phyloP scores from a whole-genome alignment of 441 rosid species.

The Kokia cookei region DNA sequence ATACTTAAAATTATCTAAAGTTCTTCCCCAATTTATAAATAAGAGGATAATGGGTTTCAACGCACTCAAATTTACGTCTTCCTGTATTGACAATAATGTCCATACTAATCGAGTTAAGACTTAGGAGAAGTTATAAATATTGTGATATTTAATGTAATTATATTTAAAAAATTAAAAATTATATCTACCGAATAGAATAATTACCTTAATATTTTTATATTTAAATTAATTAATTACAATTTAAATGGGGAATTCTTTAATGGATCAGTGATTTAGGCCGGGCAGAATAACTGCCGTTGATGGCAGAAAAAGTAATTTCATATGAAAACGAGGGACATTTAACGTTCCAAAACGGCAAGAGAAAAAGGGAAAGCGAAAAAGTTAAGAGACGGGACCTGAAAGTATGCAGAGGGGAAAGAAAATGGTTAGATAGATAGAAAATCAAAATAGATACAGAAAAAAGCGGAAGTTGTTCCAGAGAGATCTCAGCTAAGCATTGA shows the following conservation, averaged over 20 bases:
- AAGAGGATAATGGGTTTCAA: too few species aligned
- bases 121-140: too few species aligned
- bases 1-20: too few species aligned
- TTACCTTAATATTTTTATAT: background rate
- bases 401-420: background rate
- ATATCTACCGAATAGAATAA: too few species aligned
- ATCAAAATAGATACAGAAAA: background rate
- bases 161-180: too few species aligned
- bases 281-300: constrained; percentile 3
- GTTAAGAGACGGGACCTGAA: background rate
- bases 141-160: too few species aligned
- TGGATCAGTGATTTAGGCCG: background rate
- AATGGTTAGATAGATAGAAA: background rate
- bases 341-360: background rate
- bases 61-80: too few species aligned
- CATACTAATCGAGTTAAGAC: too few species aligned
- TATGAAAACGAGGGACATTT: background rate
- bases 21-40: too few species aligned
- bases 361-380: background rate
- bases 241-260: background rate
- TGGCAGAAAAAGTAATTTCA: background rate
- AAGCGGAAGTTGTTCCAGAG: background rate
- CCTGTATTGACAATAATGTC: too few species aligned
- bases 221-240: background rate
- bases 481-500: constrained; percentile 26